Evolutionary conservation across 2,329 filamentous ascomycete genomes (phyloP), one percentile per base, ranked within the genome.

Genomic region (Botryotinia convoluta): DNA sequence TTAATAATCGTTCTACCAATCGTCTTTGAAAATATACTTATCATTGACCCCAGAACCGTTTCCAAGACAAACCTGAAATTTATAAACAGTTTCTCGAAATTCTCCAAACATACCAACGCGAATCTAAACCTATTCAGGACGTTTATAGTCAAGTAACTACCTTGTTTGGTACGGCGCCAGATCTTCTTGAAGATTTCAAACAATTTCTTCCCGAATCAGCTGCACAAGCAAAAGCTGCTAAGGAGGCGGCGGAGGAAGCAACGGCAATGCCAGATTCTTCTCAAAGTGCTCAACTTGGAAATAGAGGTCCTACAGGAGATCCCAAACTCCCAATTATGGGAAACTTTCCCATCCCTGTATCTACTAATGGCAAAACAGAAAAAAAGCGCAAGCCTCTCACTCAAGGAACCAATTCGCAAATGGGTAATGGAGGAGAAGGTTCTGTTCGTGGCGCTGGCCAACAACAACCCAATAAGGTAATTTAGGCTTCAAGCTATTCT

Each of bases 41-140:
- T 72, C 65, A 39, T 37, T 65, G 42, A 39, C 61, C 44, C n/a
- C 80, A 97, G 94, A 99, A 98, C 81, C 95, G 96, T 62, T 99
- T 98, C 83, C 92, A 97, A 79, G 92, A 95, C 79, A 95, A 97
- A 77, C 96, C 96, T 10, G 96, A 99, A 82, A 98, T 99, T 75
- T 99, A 99, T 85, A 99, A 99, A 83, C 95, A 99, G 81, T 99
- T 99, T 81, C 87, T 99, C 44, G 96, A 99, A 82, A 99, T 99
- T 67, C 85, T 99, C 63, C 96, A 99, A 83, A 99, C 96, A 3
- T 99, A 99, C 79, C 96, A 99, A 83, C 90, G 96, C 73, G 96
- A 99, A 82, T 97, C 96, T 71, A 98, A 98, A 81, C 97, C 96
- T 0, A 99, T 99, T 54, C 95, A 98, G 82, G 96, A 99, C 82